Percentiles rank a stretch among this genome's conserved stretches.
These are phyloP conservation scores for Eimeria falciformis DNA, from an alignment of 169 alveolate genomes.

Conservation along the genomic window DNA sequence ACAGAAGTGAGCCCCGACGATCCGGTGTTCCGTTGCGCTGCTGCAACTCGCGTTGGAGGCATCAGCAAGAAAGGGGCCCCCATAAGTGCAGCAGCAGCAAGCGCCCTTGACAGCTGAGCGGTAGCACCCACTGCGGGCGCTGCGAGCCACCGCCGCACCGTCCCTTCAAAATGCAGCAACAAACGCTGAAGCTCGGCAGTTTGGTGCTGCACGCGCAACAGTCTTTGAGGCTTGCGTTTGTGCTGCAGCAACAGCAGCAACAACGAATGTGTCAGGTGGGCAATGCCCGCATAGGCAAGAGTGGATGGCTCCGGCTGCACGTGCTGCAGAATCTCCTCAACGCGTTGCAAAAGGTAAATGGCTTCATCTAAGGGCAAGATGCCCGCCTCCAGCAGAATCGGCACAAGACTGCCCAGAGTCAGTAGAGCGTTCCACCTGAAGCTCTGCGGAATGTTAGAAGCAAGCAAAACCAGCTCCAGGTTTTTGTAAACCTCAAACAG, in stretches of 20 bases:
- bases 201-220: conserved; percentile 2
- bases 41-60: conserved; percentile 43
- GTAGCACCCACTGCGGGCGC: conserved; percentile 24
- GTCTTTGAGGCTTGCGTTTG: background rate
- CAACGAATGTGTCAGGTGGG: conserved; percentile 27
- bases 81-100: conserved; percentile 35
- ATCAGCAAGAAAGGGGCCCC: conserved; percentile 22
- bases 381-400: conserved; percentile 25
- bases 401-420: conserved; percentile 5
- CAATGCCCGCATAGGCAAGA: conserved; percentile 25
- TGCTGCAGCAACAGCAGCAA: conserved; percentile 1
- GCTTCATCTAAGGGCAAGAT: conserved; percentile 20
- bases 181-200: conserved; percentile 15
- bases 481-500: background rate
- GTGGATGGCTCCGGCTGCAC: conserved; percentile 7
- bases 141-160: conserved; percentile 15
- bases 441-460: background rate
- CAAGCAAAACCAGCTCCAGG: background rate
- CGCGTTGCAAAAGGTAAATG: background rate
- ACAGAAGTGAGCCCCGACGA: conserved; percentile 7
- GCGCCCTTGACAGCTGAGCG: conserved; percentile 18
- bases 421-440: conserved; percentile 42
- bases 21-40: conserved; percentile 16
- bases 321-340: conserved; percentile 17
- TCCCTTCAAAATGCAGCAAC: conserved; percentile 5